Conservation (phyloP, 108 stramenopile species). For the Skeletonema tropicum region DNA sequence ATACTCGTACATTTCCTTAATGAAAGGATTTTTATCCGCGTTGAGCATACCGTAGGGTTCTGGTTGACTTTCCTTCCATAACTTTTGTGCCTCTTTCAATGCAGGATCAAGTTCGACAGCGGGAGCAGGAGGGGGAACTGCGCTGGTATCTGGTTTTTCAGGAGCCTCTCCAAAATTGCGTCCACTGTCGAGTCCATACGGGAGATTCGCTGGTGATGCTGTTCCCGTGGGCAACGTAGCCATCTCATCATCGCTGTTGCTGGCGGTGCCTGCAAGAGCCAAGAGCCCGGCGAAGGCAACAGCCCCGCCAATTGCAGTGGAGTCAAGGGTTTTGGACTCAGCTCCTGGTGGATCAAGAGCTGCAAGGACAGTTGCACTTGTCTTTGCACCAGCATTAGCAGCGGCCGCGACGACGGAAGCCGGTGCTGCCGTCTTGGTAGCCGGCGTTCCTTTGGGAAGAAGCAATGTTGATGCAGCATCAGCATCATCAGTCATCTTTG, state of each 20-base stretch:
- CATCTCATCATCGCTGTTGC: background rate
- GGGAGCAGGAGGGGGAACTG: background rate
- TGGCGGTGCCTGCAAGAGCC: background rate
- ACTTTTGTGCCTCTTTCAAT: slow-evolving; percentile 1
- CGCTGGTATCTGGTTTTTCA: background rate
- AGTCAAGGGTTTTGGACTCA: background rate
- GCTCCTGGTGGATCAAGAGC: background rate
- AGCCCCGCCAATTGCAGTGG: background rate
- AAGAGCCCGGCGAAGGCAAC: background rate
- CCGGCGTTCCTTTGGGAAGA: background rate
- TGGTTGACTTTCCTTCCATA: slow-evolving; percentile 21
- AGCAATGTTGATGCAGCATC: background rate
- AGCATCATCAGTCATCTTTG: background rate
- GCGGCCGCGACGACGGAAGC: background rate
- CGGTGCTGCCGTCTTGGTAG: background rate
- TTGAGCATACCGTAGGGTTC: slow-evolving; percentile 43
- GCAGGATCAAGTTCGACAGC: background rate
- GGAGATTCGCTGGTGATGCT: slow-evolving; percentile 5
- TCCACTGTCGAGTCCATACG: slow-evolving; percentile 36
- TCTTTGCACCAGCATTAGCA: background rate
- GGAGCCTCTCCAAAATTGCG: slow-evolving; percentile 20
- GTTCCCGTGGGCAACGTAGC: background rate
- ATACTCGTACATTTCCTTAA: slow-evolving; percentile 37
- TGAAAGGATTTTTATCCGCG: slow-evolving; percentile 35
- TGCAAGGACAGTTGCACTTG: background rate